These are phyloP conservation scores for Coniochaeta prunicola DNA, from an alignment of 2,329 filamentous ascomycete species.

Conservation along the genomic window DNA sequence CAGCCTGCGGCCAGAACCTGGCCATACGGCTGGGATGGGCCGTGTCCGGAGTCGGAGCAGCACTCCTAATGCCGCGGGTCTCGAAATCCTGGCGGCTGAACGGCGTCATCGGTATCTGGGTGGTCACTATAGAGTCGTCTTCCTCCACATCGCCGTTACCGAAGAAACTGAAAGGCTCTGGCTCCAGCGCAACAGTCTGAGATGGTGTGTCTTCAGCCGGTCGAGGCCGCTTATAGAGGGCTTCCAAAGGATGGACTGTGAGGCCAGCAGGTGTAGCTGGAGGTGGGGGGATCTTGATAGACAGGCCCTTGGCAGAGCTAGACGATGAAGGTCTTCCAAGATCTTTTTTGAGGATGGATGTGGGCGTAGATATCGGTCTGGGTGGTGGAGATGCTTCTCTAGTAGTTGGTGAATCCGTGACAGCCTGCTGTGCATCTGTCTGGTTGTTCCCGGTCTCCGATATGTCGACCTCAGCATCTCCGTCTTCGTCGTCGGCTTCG, in stretches of 20 bases:
- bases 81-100: constrained; percentile 75
- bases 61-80: constrained; percentile 69
- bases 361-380: constrained; percentile 10
- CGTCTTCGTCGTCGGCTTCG: constrained; percentile 14
- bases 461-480: constrained; percentile 14
- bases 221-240: constrained; percentile 74
- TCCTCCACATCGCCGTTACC: constrained; percentile 31
- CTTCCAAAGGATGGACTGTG: constrained; percentile 78
- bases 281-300: constrained; percentile 49
- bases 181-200: constrained; percentile 29
- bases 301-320: constrained; percentile 40
- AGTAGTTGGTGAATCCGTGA: constrained; percentile 7
- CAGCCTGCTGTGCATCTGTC: constrained; percentile 3
- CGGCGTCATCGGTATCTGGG: constrained; percentile 65
- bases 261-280: constrained; percentile 33
- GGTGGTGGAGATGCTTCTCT: constrained; percentile 6
- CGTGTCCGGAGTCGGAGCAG: constrained; percentile 91
- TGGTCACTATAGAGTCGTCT: constrained; percentile 11
- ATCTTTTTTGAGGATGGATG: constrained; percentile 18
- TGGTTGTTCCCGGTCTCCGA: constrained; percentile 12
- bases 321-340: constrained; percentile 40
- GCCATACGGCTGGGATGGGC: constrained; percentile 64
- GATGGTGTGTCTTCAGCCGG: constrained; percentile 24
- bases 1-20: constrained; percentile 45
- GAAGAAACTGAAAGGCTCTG: constrained; percentile 75